phyloP scores from a whole-genome alignment of 148 eudicot genomes.

The Fagopyrum esculentum region DNA sequence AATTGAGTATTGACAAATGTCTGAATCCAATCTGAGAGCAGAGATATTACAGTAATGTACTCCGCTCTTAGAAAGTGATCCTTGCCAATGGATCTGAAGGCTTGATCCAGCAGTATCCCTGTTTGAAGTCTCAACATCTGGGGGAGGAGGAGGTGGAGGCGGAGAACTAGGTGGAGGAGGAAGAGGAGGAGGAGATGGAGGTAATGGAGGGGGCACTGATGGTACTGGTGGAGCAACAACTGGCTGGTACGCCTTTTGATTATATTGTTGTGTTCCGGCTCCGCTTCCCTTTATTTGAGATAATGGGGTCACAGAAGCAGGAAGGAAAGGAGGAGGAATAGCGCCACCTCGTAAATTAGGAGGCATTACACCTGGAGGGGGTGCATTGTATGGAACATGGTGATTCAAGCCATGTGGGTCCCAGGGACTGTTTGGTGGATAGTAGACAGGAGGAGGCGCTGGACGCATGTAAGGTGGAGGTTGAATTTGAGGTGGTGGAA shows the following conservation, averaged over 20 bases:
- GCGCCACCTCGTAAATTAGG: constrained; percentile 36
- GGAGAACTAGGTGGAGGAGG: constrained; percentile 58
- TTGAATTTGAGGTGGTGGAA: constrained; percentile 42
- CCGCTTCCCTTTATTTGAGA: constrained; percentile 60
- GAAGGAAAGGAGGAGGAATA: constrained; percentile 52
- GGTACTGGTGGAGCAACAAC: constrained; percentile 43
- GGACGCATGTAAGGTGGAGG: constrained; percentile 19
- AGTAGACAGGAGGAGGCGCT: constrained; percentile 56
- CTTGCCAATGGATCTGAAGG: constrained; percentile 67
- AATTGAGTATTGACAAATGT: constrained; percentile 63
- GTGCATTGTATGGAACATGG: constrained; percentile 37
- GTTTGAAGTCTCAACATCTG: constrained; percentile 30
- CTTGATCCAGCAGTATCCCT: constrained; percentile 20
- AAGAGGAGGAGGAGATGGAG: constrained; percentile 47
- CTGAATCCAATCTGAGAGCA: constrained; percentile 68
- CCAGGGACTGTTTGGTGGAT: constrained; percentile 66
- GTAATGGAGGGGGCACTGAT: constrained; percentile 48
- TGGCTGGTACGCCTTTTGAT: constrained; percentile 47
- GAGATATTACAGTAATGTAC: constrained; percentile 68
- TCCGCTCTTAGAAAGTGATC: constrained; percentile 81
- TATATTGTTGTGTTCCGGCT: constrained; percentile 40
- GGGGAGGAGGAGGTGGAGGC: constrained; percentile 57
- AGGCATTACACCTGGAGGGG: constrained; percentile 32
- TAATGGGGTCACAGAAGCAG: constrained; percentile 72
- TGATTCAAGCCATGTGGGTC: constrained; percentile 47